Percentiles rank a stretch among this genome's conserved stretches.
These are phyloP conservation scores for Trichoderma pleuroti DNA, from an alignment of 2,329 filamentous ascomycete species.

Conservation along the genomic window DNA sequence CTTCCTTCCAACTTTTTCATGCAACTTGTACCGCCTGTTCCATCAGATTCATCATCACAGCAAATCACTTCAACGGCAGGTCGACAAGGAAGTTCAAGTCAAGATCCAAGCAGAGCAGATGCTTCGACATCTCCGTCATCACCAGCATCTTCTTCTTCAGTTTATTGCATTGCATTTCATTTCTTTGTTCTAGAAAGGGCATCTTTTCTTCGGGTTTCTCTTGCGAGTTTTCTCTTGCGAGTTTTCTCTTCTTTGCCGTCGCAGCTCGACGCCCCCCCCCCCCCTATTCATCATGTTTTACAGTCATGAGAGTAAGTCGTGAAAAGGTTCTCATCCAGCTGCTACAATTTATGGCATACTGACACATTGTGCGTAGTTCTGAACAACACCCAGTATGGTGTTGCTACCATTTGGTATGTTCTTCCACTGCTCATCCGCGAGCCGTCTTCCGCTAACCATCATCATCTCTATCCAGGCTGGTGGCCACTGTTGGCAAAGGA, in stretches of 20 bases:
- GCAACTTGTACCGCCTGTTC: neutral
- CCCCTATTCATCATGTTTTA: constrained; percentile 70
- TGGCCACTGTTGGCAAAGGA: constrained; percentile 81
- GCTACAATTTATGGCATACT: constrained; percentile 16
- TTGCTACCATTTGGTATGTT: constrained; percentile 89
- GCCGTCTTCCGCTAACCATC: neutral
- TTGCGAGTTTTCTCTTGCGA: neutral
- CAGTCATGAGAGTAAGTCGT: constrained; percentile 77
- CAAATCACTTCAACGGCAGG: neutral
- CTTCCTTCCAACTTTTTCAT: neutral
- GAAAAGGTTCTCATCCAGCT: neutral
- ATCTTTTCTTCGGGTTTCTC: neutral
- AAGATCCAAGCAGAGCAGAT: neutral
- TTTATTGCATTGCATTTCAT: neutral
- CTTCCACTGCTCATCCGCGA: neutral
- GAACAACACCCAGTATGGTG: constrained; percentile 81
- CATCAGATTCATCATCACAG: neutral
- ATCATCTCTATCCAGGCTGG: constrained; percentile 59
- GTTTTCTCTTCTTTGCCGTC: neutral
- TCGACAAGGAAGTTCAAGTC: neutral
- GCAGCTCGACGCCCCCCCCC: neutral
- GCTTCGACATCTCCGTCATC: neutral
- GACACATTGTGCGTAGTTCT: constrained; percentile 54
- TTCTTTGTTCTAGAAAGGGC: neutral
- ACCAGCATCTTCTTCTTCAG: neutral